Evolutionary conservation across 1,139 yeast genomes (phyloP), one percentile per base, ranked within the genome.

Genomic region (Geotrichum citri-aurantii): DNA sequence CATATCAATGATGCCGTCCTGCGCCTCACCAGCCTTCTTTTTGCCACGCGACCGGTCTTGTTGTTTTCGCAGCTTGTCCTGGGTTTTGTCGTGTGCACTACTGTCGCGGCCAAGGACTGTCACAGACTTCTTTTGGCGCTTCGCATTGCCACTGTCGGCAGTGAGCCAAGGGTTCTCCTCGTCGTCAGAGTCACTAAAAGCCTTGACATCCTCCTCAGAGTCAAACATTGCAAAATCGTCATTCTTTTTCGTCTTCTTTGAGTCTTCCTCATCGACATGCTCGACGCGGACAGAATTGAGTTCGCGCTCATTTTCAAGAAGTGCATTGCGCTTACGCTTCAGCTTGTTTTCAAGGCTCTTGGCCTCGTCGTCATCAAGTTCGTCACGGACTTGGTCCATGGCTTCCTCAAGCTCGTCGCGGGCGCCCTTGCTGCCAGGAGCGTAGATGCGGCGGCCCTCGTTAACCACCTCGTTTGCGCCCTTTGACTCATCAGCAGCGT

Each of bases 361-460:
- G 7, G 80, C 75, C 51, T 82, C 81, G 62, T 87, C 93, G 42
- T 77, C 80, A 37, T 79, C 79, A 52, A 79, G 69, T 62, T 86
- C 91, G 31, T 79, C 78, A 48, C 75, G 62, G 2, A 77, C 64
- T 46, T 77, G 78, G 23, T 77, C 74, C 61, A 57, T 50, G 19
- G 40, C 90, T 33, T 79, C 77, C 48, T 75, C 63, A 2, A 77
- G 64, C 48, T 77, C 78, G 19, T 77, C 74, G 59, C 79, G 54
- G 0, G 68, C 71, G 23, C 78, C 82, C 14, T 79, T 71, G 19
- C 86, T 84, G 23, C 82, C 81, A 5, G 97, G 96, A 2, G 91
- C 83, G 68, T 88, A 92, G 4, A 85, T 79, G 71, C 96, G 80
- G 73, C 99, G 83, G 50, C 97, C 98, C 64, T 80, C 79, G 70